Base-by-base conservation (phyloP, 345 rosid species). In the Punica granatum region DNA sequence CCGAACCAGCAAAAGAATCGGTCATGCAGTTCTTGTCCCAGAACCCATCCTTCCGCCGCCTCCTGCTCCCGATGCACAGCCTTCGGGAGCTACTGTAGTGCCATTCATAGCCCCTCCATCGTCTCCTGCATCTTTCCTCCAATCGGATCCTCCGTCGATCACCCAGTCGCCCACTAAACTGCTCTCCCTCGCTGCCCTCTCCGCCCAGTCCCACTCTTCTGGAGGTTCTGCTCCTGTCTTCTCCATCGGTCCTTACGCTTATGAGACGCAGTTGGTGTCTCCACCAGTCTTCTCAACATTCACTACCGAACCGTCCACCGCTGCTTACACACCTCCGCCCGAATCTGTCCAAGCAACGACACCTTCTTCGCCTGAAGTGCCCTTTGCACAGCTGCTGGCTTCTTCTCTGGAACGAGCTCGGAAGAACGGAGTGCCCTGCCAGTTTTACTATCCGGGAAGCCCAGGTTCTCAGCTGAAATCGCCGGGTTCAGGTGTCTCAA, bases 301-400 rank as follows among this genome's bases (percentile, higher is more conserved):
- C 72, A 81, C 90, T 60, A 92, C 98, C 9, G 92, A 90, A 66
- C 96, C 98, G 65, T 88, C 96, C 15, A 93, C 98, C 19, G 97
- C 98, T 49, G 86, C 97, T 18, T 86, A 84, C 74, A 93, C 98
- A 39, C 98, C 98, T 1, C 97, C 96, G 21, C 90, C 98, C 0
- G 97, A 88, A 70, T 86, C 97, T 9, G 87, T 89, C 71, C 94
- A 87, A 37, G 64, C 72, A 68, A 87, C 96, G 31, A 90, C 94
- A 23, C 98, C 98, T 67, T 89, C 97, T 6, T 93, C 98, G 54
- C 98, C 98, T 23, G 97, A 93, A 72, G 97, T 93, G 60, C 98
- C 98, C 16, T 93, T 80, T 81, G 97, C 98, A 72, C 92, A 84
- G 78, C 76, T 93, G 44, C 79, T 93, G 79, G 81, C 98, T 26